These are phyloP conservation scores for Mycena citricolor DNA, from an alignment of 1,284 basidiomycete genomes.

Conservation along the genomic window DNA sequence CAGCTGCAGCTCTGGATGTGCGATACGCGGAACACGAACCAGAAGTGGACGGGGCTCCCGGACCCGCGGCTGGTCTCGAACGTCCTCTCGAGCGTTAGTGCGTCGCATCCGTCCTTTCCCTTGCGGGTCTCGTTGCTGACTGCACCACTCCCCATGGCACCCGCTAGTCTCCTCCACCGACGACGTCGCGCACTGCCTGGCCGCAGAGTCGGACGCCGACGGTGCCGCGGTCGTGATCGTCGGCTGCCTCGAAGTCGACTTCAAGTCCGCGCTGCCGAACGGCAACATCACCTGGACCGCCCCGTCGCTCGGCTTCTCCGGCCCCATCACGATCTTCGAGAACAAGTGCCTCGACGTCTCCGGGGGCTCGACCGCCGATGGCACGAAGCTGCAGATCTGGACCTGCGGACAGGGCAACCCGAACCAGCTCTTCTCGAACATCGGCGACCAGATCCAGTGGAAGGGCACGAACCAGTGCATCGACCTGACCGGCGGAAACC, in stretches of 20 bases:
- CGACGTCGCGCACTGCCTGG: constrained; percentile 4
- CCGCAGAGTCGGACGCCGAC: constrained; percentile 6
- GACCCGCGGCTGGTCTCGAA: constrained; percentile 11
- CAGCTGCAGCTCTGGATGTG: neutral
- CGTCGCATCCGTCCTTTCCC: neutral
- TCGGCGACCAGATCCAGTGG: constrained; percentile 3
- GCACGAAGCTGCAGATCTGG: constrained; percentile 12
- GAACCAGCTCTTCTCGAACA: constrained; percentile 12
- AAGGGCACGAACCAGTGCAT: constrained; percentile 10
- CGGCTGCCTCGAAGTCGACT: neutral
- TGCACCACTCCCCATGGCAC: neutral
- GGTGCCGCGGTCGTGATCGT: constrained; percentile 8
- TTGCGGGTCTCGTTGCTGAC: neutral
- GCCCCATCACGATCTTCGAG: constrained; percentile 1
- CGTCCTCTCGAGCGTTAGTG: neutral
- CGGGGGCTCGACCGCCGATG: constrained; percentile 3
- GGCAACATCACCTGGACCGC: constrained; percentile 12
- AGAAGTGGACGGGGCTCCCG: constrained; percentile 1
- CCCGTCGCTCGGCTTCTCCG: constrained; percentile 1
- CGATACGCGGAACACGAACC: constrained; percentile 7
- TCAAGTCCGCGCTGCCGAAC: constrained; percentile 6
- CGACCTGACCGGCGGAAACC: constrained; percentile 13
- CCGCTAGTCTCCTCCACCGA: neutral
- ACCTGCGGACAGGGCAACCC: constrained; percentile 9
- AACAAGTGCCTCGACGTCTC: constrained; percentile 17